Base-by-base conservation (phyloP, 2,329 filamentous ascomycete species). In the Amesomyces nigricolor region DNA sequence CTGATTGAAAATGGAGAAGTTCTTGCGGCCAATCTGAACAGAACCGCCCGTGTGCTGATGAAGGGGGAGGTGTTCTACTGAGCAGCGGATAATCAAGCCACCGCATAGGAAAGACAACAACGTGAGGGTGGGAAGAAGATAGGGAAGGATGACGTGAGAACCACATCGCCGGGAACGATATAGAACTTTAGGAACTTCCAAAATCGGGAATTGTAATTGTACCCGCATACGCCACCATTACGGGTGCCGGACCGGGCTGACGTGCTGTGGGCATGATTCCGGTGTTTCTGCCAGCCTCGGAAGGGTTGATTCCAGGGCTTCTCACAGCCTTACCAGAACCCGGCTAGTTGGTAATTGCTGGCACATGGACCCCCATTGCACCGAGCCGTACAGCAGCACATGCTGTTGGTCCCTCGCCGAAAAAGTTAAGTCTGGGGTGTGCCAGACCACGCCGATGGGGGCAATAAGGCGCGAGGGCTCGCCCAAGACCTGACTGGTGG, bases 1-100 rank as follows among this genome's bases (percentile, higher is more conserved):
- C 71, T 66, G 10, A 66, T 75, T 30, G 56, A 54, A 5, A 61
- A 71, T 22, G 76, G 73, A 0, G 62, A 65, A 40, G 70, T 79
- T 17, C 63, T 70, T 51, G 74, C 73, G 14, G 77, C 76, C 0
- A 71, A 75, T 55, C 60, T 80, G 29, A 67, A 75, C 58, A 68
- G 76, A 17, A 80, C 77, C 0, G 76, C 75, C 7, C 71, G 75
- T 49, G 65, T 78, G 4, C 45, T 80, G 59, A 79, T 79, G 76
- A 75, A 74, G 56, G 77, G 77, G 0, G 63, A 72, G 4, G 73
- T 79, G 2, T 77, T 71, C 46, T 79, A 76, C 48, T 61, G 55
- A 59, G 8, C 5, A 32, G 14, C 14, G 19, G 49, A 5, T 10
- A 32, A 32, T 26, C 47, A 45, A 54, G 35, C 40, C 39, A 50